Conservation (phyloP, 176 grass and related monocot species). For the Otatea glauca region DNA sequence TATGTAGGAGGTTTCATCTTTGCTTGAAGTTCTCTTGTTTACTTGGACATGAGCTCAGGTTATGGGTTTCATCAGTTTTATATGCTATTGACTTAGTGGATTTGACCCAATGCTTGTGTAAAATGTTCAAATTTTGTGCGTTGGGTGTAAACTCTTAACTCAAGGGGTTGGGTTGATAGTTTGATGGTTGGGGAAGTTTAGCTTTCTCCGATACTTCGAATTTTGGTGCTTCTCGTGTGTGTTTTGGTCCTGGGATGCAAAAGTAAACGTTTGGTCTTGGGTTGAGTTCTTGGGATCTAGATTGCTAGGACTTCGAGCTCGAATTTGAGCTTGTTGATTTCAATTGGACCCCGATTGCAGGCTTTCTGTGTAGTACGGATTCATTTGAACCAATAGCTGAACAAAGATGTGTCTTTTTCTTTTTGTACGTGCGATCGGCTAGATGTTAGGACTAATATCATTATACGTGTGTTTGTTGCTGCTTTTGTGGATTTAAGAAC, state of each 20-base stretch:
- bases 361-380: background rate
- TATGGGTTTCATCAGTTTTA: background rate
- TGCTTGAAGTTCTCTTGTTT: conserved; percentile 13
- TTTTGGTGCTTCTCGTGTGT: background rate
- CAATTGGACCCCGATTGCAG: background rate
- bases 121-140: background rate
- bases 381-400: conserved; percentile 34
- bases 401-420: background rate
- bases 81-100: background rate
- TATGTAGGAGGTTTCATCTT: background rate
- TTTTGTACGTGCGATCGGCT: conserved; percentile 18
- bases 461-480: background rate
- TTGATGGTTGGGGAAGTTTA: background rate
- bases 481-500: conserved; percentile 6
- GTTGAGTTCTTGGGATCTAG: background rate
- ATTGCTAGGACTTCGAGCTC: background rate
- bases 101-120: background rate
- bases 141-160: background rate
- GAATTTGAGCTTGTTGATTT: conserved; percentile 31
- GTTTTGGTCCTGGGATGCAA: background rate
- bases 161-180: background rate
- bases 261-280: background rate
- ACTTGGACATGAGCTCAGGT: conserved; percentile 7
- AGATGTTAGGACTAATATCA: background rate
- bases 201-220: background rate